phyloP scores from a whole-genome alignment of 1,284 basidiomycete genomes.

The Cystobasidium sp. region DNA sequence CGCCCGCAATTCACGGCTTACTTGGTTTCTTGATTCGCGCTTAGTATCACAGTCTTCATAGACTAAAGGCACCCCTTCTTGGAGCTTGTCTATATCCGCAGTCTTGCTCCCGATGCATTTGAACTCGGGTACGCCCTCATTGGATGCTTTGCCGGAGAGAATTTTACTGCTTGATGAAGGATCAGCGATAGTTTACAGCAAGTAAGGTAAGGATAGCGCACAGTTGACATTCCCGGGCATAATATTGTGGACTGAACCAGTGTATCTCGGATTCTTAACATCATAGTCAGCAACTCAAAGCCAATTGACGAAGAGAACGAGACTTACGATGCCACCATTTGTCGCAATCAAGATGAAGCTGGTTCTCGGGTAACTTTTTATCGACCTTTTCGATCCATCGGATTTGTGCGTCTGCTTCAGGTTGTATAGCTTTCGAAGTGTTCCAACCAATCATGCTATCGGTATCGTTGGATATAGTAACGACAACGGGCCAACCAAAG shows the following conservation, averaged over 20 bases:
- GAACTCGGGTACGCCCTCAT: background rate
- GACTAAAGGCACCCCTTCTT: background rate
- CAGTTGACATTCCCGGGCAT: conserved; percentile 1
- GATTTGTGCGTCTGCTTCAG: background rate
- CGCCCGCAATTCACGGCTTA: background rate
- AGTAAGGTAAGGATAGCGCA: background rate
- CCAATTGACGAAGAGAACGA: background rate
- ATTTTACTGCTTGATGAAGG: background rate
- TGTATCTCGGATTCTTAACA: background rate
- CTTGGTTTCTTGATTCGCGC: background rate
- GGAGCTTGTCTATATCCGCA: background rate
- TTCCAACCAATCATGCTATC: conserved; percentile 20
- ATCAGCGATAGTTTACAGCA: background rate
- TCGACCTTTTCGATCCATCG: conserved; percentile 15
- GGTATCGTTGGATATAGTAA: conserved; percentile 6
- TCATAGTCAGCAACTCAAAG: background rate
- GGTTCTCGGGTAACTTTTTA: background rate
- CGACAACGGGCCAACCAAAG: background rate
- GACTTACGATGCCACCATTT: conserved; percentile 30
- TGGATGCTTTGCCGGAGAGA: background rate
- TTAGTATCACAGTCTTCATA: background rate
- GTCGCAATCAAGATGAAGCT: conserved; percentile 21
- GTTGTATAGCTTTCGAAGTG: background rate
- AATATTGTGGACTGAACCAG: background rate
- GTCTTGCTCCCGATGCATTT: background rate